Percentiles rank a stretch among this genome's conserved stretches.
Conservation (phyloP, 2,329 filamentous ascomycete genomes). For the Cladosporium sp. region DNA sequence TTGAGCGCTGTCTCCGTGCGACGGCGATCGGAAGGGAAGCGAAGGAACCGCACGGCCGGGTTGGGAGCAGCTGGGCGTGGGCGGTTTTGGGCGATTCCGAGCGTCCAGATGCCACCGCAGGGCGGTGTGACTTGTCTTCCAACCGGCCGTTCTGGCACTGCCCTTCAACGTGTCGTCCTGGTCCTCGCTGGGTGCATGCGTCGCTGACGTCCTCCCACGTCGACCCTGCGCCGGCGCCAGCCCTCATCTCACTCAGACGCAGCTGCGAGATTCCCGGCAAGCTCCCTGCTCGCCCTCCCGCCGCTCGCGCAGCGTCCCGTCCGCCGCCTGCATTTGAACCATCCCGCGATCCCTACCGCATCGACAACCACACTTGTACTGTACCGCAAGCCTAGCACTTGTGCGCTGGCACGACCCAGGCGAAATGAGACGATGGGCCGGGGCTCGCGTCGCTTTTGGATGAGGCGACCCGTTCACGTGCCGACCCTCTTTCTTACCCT, state of each 20-base stretch:
- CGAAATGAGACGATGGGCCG: slow-evolving; percentile 1
- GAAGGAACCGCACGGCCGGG: slow-evolving; percentile 10
- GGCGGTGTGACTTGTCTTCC: slow-evolving; percentile 9
- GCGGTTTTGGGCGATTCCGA: background rate
- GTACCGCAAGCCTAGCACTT: background rate
- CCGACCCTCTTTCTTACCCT: slow-evolving; percentile 1
- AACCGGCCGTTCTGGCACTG: background rate
- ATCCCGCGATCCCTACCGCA: no score
- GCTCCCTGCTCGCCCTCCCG: background rate
- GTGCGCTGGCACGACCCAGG: slow-evolving; percentile 8
- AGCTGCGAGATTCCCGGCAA: slow-evolving; percentile 4
- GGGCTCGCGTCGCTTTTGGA: slow-evolving; percentile 1
- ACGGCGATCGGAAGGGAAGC: background rate
- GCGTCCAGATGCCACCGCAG: background rate
- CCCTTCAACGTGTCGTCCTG: background rate
- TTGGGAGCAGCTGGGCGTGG: background rate
- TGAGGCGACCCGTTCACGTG: slow-evolving; percentile 8
- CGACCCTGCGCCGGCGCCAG: slow-evolving; percentile 4
- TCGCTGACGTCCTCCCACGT: slow-evolving; percentile 8
- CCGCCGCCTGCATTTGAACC: background rate
- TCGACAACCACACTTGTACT: no score
- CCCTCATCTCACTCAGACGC: slow-evolving; percentile 5
- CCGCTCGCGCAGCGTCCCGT: slow-evolving; percentile 1
- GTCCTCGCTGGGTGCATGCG: background rate
- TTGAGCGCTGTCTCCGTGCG: slow-evolving; percentile 5